Evolutionary conservation across 306 rosid genomes (phyloP).

Genomic region (Potentilla sterilis): DNA sequence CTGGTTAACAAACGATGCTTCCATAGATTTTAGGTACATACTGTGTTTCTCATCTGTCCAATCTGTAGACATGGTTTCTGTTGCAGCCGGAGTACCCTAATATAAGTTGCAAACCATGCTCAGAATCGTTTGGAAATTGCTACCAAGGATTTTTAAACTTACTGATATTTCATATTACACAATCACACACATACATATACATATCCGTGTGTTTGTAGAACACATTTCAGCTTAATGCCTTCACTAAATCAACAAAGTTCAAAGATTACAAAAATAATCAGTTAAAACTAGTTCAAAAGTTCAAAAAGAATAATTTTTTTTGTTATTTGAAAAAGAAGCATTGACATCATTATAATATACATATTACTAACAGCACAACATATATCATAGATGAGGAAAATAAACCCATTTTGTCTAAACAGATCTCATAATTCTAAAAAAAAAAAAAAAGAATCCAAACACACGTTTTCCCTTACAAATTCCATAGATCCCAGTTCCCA

Average conservation of each 20-base stretch:
- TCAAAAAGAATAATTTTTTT: background rate
- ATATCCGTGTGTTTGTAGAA: background rate
- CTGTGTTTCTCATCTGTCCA: slow-evolving; percentile 80
- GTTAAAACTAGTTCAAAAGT: background rate
- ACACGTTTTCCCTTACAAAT: background rate
- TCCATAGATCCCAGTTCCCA: slow-evolving; percentile 20
- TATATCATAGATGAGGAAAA: background rate
- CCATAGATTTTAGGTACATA: slow-evolving; percentile 64
- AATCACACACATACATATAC: background rate
- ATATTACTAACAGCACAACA: background rate
- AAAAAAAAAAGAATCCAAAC: background rate
- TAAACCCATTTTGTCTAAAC: background rate
- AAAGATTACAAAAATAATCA: background rate
- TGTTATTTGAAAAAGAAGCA: background rate
- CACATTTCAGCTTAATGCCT: background rate
- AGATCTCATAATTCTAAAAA: background rate
- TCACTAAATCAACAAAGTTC: background rate
- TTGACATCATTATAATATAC: background rate
- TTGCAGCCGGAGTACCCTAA: slow-evolving; percentile 35
- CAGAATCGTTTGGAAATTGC: background rate
- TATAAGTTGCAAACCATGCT: slow-evolving; percentile 12
- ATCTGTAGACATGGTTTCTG: slow-evolving; percentile 39
- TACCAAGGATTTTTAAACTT: background rate
- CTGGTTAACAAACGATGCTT: slow-evolving; percentile 62
- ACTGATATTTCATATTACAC: background rate